These are phyloP conservation scores for Huntiella bhutanensis DNA, from an alignment of 2,329 filamentous ascomycete species.

Conservation along the genomic window DNA sequence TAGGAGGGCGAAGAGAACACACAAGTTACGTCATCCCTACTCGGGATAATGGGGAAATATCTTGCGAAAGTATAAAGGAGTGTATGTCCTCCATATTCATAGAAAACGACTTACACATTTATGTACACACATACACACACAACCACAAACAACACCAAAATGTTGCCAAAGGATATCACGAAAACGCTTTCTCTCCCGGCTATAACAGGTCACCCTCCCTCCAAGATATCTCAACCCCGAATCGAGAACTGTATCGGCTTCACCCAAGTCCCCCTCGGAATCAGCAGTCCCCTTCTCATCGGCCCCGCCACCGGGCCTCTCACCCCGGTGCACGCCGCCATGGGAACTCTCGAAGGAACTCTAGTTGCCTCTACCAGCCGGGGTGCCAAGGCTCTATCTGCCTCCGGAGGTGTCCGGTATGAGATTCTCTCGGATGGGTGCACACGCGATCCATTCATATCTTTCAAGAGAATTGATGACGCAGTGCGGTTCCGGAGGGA, in stretches of 20 bases:
- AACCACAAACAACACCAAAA: no score
- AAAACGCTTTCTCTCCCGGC: no score
- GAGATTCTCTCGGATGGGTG: neutral
- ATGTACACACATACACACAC: no score
- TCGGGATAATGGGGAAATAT: no score
- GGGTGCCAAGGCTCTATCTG: slow-evolving; percentile 5
- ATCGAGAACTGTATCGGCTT: slow-evolving; percentile 7
- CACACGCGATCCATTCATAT: neutral
- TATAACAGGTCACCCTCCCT: no score
- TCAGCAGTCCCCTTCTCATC: slow-evolving; percentile 3
- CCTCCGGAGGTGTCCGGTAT: neutral
- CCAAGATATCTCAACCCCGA: neutral
- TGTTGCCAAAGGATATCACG: no score
- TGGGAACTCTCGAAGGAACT: slow-evolving; percentile 5
- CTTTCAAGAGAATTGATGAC: neutral
- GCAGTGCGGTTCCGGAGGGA: slow-evolving; percentile 2
- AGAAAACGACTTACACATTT: no score
- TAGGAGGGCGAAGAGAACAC: no score
- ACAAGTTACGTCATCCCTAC: no score
- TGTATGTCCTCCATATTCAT: no score
- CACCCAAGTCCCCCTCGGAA: slow-evolving; percentile 1
- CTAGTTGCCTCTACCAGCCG: neutral
- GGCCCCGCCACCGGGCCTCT: neutral
- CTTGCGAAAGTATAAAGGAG: no score
- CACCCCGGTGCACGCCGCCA: neutral